A percentile compares a stretch with the other conserved stretches of the same genome.
Conservation (phyloP, 2,329 filamentous ascomycete species). For the Colletotrichum filicis region DNA sequence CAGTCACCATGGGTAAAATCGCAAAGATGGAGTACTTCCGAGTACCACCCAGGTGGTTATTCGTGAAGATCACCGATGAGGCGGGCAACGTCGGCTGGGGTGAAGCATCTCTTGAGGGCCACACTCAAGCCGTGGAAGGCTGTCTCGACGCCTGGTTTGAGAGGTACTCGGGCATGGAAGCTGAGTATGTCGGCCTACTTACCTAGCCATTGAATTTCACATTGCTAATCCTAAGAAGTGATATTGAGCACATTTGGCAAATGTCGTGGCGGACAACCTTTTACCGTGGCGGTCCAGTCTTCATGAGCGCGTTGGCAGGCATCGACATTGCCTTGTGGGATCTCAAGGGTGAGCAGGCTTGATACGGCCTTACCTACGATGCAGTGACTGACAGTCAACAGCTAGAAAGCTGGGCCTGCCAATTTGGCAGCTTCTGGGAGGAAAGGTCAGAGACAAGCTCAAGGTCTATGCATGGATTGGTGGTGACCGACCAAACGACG, state of each 20-base stretch:
- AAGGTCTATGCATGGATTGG: constrained; percentile 85
- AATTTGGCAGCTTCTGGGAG: constrained; percentile 79
- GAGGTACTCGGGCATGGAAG: constrained; percentile 73
- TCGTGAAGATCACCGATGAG: constrained; percentile 80
- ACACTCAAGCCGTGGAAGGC: constrained; percentile 79
- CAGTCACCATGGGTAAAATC: constrained; percentile 68
- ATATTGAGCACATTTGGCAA: constrained; percentile 87
- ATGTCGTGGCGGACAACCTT: constrained; percentile 77
- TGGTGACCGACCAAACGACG: constrained; percentile 75
- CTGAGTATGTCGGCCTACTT: constrained; percentile 63
- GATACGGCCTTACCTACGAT: not conserved
- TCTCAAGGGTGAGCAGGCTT: constrained; percentile 63
- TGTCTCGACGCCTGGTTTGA: constrained; percentile 74
- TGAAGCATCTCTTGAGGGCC: constrained; percentile 79
- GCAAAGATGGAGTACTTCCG: constrained; percentile 78
- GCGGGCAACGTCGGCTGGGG: constrained; percentile 76
- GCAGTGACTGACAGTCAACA: constrained; percentile 18
- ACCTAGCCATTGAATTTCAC: accelerated
- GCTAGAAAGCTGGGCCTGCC: constrained; percentile 68
- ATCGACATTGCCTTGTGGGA: constrained; percentile 87
- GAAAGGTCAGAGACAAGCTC: constrained; percentile 76
- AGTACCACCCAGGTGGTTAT: constrained; percentile 80
- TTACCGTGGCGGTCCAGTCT: constrained; percentile 81
- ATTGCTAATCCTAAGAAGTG: constrained; percentile 52
- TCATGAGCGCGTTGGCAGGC: constrained; percentile 82